These are phyloP conservation scores for Penicillium sclerotiorum DNA, from an alignment of 2,329 filamentous ascomycete species.

Conservation along the genomic window DNA sequence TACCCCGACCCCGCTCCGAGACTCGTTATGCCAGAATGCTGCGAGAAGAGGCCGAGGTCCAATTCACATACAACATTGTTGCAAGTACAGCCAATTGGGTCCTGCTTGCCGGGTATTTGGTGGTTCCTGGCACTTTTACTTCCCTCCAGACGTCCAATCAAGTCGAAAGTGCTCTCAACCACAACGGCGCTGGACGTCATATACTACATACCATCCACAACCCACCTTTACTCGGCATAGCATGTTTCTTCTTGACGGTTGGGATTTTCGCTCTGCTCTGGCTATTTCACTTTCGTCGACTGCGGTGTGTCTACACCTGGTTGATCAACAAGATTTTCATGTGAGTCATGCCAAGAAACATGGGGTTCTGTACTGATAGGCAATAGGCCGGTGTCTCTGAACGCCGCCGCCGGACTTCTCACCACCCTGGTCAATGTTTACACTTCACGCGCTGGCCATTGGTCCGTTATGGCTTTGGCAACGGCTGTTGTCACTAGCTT, in stretches of 20 bases:
- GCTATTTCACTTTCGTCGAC: conserved; percentile 17
- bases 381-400: conserved; percentile 1
- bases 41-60: background rate
- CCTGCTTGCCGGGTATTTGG: background rate
- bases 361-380: background rate
- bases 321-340: conserved; percentile 35
- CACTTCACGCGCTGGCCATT: background rate
- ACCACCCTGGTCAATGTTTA: conserved; percentile 1
- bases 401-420: background rate
- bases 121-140: background rate
- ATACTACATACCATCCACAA: background rate
- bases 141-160: background rate
- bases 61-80: background rate
- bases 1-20: background rate
- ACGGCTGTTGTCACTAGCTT: background rate
- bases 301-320: conserved; percentile 58
- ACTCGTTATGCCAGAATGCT: background rate
- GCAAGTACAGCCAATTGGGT: background rate
- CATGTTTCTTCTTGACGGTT: background rate
- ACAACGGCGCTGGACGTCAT: background rate
- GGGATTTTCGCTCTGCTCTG: background rate
- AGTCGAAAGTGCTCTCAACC: background rate
- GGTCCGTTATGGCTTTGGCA: background rate
- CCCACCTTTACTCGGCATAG: background rate
- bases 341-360: background rate